phyloP scores from a whole-genome alignment of 169 alveolate genomes.

The Theileria equi region DNA sequence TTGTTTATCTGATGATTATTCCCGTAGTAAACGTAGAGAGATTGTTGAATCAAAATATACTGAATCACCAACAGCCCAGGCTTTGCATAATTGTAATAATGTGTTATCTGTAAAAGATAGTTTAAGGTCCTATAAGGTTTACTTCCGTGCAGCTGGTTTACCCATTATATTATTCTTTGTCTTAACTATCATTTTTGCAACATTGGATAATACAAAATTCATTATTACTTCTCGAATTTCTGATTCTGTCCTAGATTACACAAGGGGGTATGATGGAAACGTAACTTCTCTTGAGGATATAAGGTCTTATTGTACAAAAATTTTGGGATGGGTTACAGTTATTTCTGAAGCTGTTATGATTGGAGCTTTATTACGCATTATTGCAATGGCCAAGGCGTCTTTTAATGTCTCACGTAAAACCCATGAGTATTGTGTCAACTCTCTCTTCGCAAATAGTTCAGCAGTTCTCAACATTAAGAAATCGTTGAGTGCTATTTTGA shows the following conservation, averaged over 20 bases:
- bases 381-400: not conserved
- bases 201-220: conserved; percentile 2
- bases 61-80: not conserved
- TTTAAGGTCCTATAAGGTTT: conserved; percentile 5
- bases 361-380: not conserved
- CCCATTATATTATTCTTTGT: not conserved
- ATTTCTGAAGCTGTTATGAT: not conserved
- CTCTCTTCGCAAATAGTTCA: not conserved
- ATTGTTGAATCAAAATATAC: not conserved
- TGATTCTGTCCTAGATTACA: not conserved
- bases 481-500: not conserved
- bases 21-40: conserved; percentile 1
- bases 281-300: too few relatives aligned
- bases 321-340: too few relatives aligned
- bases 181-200: not conserved
- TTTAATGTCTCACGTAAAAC: not conserved
- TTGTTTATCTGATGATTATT: not conserved
- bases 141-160: not conserved
- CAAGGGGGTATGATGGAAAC: not conserved
- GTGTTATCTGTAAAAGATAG: not conserved
- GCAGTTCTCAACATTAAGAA: not conserved
- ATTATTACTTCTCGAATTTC: conserved; percentile 13
- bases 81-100: too few relatives aligned
- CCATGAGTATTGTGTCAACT: conserved; percentile 15
- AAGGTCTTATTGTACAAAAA: conserved; percentile 9